Conservation (phyloP, 2,329 filamentous ascomycete genomes). For the Beauveria sp. region DNA sequence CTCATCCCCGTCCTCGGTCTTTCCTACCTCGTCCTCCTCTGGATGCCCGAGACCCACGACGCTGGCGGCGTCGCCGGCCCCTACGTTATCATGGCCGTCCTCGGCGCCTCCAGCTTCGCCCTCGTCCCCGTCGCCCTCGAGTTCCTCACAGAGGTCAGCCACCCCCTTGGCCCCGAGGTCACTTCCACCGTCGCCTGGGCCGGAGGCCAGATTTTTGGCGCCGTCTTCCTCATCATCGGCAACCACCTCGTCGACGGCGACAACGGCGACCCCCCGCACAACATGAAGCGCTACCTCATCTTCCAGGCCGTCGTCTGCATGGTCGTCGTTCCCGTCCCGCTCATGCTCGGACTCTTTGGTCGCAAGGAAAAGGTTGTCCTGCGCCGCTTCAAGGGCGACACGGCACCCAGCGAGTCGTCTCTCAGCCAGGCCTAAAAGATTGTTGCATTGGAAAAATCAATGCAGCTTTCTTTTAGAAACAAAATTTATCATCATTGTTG, state of each 20-base stretch:
- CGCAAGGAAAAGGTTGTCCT: conserved; percentile 42
- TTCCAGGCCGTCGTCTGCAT: conserved; percentile 70
- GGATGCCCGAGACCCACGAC: conserved; percentile 55
- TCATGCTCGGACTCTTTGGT: conserved; percentile 66
- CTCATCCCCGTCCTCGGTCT: conserved; percentile 66
- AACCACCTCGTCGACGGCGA: conserved; percentile 58
- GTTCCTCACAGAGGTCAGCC: conserved; percentile 77
- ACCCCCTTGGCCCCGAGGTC: conserved; percentile 80
- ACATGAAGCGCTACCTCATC: conserved; percentile 69
- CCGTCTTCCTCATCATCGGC: conserved; percentile 74
- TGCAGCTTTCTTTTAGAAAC: neutral
- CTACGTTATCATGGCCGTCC: conserved; percentile 65
- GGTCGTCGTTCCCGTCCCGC: conserved; percentile 56
- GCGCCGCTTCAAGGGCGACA: conserved; percentile 41
- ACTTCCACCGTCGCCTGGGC: conserved; percentile 79
- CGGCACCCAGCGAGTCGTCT: conserved; percentile 14
- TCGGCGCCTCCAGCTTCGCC: conserved; percentile 74
- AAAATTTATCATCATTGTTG: neutral
- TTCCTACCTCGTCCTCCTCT: conserved; percentile 72
- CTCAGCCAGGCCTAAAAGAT: neutral
- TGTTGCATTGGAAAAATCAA: neutral
- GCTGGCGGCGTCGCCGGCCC: conserved; percentile 61
- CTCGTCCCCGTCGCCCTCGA: conserved; percentile 81
- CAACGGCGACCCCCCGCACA: conserved; percentile 50
- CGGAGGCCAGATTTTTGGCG: conserved; percentile 78